Percentiles rank a stretch among this genome's conserved stretches.
Conservation (phyloP, 257 asterid species). For the Ajuga chamaepitys region DNA sequence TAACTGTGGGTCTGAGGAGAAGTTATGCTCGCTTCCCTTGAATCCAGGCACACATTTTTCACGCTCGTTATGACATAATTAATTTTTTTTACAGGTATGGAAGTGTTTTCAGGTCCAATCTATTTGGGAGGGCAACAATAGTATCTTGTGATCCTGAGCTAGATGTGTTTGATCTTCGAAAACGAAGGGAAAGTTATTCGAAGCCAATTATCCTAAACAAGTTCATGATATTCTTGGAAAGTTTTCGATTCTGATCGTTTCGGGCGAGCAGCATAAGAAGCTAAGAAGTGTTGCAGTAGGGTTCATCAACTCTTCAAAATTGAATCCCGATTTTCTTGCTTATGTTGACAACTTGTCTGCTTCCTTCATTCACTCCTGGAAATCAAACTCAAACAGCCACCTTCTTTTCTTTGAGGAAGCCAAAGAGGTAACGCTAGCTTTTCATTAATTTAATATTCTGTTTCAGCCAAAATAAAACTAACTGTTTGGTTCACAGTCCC, state of each 20-base stretch:
- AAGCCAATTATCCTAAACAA: conserved; percentile 54
- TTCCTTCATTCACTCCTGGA: conserved; percentile 35
- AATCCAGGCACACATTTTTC: too few species aligned
- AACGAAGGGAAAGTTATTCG: conserved; percentile 58
- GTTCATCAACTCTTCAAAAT: conserved; percentile 43
- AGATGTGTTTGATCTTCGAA: conserved; percentile 45
- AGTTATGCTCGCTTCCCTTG: too few species aligned
- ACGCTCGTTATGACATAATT: too few species aligned
- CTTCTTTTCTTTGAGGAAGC: conserved; percentile 47
- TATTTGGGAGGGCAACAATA: conserved; percentile 60
- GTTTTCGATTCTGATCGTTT: conserved; percentile 46
- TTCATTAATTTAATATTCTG: too few species aligned
- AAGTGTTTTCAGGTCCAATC: conserved; percentile 50
- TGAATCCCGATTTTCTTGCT: conserved; percentile 27
- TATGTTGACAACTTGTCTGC: conserved; percentile 26
- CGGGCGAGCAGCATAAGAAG: conserved; percentile 54
- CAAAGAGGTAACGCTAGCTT: conserved; percentile 42
- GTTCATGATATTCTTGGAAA: conserved; percentile 53
- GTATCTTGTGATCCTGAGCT: conserved; percentile 69
- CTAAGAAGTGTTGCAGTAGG: conserved; percentile 33
- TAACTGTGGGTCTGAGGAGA: too few species aligned
- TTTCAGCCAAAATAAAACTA: too few species aligned
- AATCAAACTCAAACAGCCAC: conserved; percentile 8
- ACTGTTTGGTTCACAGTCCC: too few species aligned
- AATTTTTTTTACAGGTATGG: conserved; percentile 41